Conservation (phyloP, 1,139 yeast species). For the Nakaseomyces uthaithaninus region DNA sequence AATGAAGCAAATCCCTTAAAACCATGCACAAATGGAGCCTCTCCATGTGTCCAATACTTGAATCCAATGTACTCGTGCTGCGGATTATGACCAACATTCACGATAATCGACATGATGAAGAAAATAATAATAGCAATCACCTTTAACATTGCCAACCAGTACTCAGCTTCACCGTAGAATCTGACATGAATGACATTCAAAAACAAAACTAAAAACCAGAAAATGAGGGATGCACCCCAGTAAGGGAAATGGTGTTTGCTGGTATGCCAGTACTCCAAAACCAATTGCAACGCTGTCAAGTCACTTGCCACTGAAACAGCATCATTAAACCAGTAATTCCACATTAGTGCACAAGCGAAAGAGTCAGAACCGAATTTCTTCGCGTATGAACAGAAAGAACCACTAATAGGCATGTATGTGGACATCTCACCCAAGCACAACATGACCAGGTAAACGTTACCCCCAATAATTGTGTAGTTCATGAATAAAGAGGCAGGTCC, state of each 20-base stretch:
- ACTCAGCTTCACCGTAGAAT: constrained; percentile 59
- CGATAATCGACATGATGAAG: constrained; percentile 42
- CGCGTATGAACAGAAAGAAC: constrained; percentile 55
- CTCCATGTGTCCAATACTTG: constrained; percentile 42
- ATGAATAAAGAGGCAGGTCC: constrained; percentile 59
- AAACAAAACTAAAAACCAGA: constrained; percentile 47
- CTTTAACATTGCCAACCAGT: constrained; percentile 56
- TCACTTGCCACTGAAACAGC: constrained; percentile 57
- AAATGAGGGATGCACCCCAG: constrained; percentile 49
- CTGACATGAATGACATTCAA: constrained; percentile 50
- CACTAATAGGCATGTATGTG: constrained; percentile 54
- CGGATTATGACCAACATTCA: constrained; percentile 40
- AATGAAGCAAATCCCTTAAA: constrained; percentile 36
- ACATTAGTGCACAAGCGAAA: constrained; percentile 53
- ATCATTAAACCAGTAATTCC: constrained; percentile 60
- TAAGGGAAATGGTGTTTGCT: constrained; percentile 39
- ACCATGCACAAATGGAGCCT: constrained; percentile 39
- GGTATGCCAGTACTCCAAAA: constrained; percentile 52
- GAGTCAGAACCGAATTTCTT: constrained; percentile 54
- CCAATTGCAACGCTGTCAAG: constrained; percentile 51
- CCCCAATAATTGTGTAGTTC: constrained; percentile 51
- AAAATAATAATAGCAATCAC: constrained; percentile 48
- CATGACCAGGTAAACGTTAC: constrained; percentile 53
- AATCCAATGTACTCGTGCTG: constrained; percentile 41
- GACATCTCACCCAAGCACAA: constrained; percentile 59